Percentiles rank a stretch among this genome's conserved stretches.
These are phyloP conservation scores for Penicillium sp. DNA, from an alignment of 2,329 filamentous ascomycete genomes.

Conservation along the genomic window DNA sequence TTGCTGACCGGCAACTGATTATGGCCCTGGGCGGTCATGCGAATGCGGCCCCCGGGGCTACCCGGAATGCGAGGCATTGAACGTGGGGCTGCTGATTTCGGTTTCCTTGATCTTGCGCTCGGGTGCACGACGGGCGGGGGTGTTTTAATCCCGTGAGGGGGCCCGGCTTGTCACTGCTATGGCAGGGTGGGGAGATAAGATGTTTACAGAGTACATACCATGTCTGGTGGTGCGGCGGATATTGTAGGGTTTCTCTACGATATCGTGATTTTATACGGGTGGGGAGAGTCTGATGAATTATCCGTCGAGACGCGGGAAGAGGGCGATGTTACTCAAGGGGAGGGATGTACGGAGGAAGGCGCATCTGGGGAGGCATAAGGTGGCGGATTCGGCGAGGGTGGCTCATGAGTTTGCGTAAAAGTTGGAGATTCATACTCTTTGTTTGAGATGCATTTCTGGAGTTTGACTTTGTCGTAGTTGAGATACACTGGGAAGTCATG, in stretches of 20 bases:
- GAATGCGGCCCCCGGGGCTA: slow-evolving; percentile 49
- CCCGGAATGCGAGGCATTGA: slow-evolving; percentile 45
- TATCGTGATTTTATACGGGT: slow-evolving; percentile 43
- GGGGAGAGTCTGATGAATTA: slow-evolving; percentile 48
- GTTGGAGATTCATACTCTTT: neutral
- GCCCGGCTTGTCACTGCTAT: slow-evolving; percentile 38
- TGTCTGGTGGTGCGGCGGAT: slow-evolving; percentile 42
- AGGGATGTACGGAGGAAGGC: slow-evolving; percentile 28
- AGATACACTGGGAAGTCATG: too few relatives aligned
- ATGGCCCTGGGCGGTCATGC: slow-evolving; percentile 48
- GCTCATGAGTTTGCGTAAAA: neutral
- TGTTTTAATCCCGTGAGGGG: slow-evolving; percentile 43
- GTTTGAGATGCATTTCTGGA: too few relatives aligned
- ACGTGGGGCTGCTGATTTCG: slow-evolving; percentile 23
- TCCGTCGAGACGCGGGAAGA: slow-evolving; percentile 45
- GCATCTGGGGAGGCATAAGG: slow-evolving; percentile 19
- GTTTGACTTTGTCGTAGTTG: too few relatives aligned
- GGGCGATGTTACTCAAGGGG: slow-evolving; percentile 39
- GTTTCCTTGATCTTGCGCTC: slow-evolving; percentile 24
- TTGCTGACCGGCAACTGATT: slow-evolving; percentile 19
- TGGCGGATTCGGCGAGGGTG: slow-evolving; percentile 27
- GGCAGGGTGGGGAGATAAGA: slow-evolving; percentile 37
- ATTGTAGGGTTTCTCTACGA: slow-evolving; percentile 44
- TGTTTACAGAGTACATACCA: slow-evolving; percentile 29
- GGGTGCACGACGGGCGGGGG: slow-evolving; percentile 43